These are phyloP conservation scores for Mortierella hygrophila DNA, from an alignment of 192 early-diverging fungal species.

Conservation along the genomic window DNA sequence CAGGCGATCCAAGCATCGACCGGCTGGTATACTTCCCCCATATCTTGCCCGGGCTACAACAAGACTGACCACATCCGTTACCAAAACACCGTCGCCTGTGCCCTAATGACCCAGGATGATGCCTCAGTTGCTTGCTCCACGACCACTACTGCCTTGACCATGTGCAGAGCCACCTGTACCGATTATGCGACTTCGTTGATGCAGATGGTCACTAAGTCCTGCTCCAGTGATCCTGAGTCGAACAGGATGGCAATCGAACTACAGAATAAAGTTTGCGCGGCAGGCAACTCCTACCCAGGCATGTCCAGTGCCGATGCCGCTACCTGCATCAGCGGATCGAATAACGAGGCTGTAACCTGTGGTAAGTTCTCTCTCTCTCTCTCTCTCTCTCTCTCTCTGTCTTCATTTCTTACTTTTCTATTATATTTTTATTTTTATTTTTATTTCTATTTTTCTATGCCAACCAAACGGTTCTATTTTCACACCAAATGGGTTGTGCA, in stretches of 20 bases:
- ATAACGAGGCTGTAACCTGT: constrained; percentile 34
- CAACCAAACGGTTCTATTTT: background rate
- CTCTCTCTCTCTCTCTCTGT: background rate
- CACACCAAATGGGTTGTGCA: background rate
- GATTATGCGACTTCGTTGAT: background rate
- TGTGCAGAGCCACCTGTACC: constrained; percentile 29
- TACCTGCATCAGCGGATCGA: constrained; percentile 13
- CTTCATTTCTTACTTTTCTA: background rate
- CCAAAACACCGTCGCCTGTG: constrained; percentile 33
- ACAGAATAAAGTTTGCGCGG: background rate
- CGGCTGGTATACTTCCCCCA: constrained; percentile 8
- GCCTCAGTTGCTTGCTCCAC: background rate
- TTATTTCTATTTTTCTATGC: background rate
- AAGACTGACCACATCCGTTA: constrained; percentile 9
- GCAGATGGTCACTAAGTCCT: background rate
- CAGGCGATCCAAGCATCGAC: background rate
- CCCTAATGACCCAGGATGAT: constrained; percentile 3
- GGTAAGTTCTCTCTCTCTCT: constrained; percentile 21
- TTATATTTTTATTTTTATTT: constrained; percentile 12
- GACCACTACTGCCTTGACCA: background rate
- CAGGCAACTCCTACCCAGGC: background rate
- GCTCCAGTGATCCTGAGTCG: background rate
- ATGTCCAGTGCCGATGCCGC: background rate
- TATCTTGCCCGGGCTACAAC: constrained; percentile 20
- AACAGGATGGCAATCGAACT: background rate